Percentiles rank a stretch among this genome's conserved stretches.
phyloP scores from a whole-genome alignment of 2,329 filamentous ascomycete genomes.

The Diaporthe ampelina region DNA sequence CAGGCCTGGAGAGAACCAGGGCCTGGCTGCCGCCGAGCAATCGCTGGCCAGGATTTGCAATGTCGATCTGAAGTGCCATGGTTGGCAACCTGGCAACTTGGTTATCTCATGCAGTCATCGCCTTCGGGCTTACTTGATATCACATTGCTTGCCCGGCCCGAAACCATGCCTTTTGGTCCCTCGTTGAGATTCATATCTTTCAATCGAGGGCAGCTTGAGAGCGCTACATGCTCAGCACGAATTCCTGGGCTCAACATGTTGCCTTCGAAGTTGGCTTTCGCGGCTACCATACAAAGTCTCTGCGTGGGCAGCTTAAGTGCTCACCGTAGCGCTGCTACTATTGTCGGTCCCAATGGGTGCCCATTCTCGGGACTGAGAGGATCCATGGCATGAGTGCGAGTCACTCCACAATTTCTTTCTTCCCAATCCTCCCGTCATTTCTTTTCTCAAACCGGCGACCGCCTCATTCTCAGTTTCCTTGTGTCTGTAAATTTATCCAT shows the following conservation, averaged over 20 bases:
- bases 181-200: neutral
- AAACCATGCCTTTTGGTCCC: neutral
- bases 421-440: neutral
- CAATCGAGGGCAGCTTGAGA: neutral
- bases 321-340: neutral
- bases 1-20: neutral
- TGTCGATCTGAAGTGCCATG: neutral
- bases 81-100: neutral
- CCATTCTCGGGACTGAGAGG: neutral
- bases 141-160: neutral
- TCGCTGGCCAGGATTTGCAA: neutral
- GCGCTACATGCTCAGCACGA: neutral
- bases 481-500: neutral
- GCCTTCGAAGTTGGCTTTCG: neutral
- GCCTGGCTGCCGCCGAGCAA: neutral
- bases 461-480: neutral
- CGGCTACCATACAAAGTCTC: too few relatives aligned
- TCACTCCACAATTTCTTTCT: neutral
- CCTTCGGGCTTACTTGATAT: neutral
- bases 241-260: neutral
- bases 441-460: neutral
- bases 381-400: neutral
- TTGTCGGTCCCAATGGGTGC: neutral
- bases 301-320: neutral
- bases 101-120: conserved; percentile 21